These are phyloP conservation scores for Diplodia scrobiculata DNA, from an alignment of 2,329 filamentous ascomycete species.

Conservation along the genomic window DNA sequence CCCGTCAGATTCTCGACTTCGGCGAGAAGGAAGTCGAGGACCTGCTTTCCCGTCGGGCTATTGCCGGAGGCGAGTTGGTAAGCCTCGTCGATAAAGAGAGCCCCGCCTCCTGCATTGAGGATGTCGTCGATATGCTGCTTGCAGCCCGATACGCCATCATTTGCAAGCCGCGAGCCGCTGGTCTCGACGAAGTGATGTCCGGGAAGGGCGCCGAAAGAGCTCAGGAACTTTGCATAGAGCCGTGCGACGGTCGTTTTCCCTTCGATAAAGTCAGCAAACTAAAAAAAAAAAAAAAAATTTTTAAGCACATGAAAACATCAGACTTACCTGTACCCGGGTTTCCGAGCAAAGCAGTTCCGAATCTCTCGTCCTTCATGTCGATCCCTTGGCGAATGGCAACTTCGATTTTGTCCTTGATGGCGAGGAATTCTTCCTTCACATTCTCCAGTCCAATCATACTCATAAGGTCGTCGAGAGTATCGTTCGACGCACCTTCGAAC, in stretches of 20 bases:
- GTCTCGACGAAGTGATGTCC: constrained; percentile 65
- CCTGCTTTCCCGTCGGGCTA: constrained; percentile 59
- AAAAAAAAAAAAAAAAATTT: too few relatives aligned
- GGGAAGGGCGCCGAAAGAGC: constrained; percentile 62
- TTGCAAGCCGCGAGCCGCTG: constrained; percentile 67
- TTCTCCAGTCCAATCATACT: constrained; percentile 69
- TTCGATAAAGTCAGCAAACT: neutral
- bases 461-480: constrained; percentile 66
- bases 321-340: constrained; percentile 70
- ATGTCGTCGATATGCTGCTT: constrained; percentile 62
- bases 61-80: constrained; percentile 69
- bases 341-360: constrained; percentile 65
- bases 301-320: too few relatives aligned
- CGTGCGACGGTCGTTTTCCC: constrained; percentile 77
- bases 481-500: constrained; percentile 54
- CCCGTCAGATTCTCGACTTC: constrained; percentile 73
- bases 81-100: constrained; percentile 76
- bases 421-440: constrained; percentile 66
- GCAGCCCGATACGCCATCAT: constrained; percentile 61
- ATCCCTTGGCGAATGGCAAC: constrained; percentile 60
- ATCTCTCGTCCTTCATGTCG: constrained; percentile 60
- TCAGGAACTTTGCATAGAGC: constrained; percentile 67
- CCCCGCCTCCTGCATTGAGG: constrained; percentile 63
- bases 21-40: constrained; percentile 70
- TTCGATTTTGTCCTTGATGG: constrained; percentile 66